Percentiles rank a stretch among this genome's conserved stretches.
These are phyloP conservation scores for Phoma sp. DNA, from an alignment of 2,329 filamentous ascomycete species.

Conservation along the genomic window DNA sequence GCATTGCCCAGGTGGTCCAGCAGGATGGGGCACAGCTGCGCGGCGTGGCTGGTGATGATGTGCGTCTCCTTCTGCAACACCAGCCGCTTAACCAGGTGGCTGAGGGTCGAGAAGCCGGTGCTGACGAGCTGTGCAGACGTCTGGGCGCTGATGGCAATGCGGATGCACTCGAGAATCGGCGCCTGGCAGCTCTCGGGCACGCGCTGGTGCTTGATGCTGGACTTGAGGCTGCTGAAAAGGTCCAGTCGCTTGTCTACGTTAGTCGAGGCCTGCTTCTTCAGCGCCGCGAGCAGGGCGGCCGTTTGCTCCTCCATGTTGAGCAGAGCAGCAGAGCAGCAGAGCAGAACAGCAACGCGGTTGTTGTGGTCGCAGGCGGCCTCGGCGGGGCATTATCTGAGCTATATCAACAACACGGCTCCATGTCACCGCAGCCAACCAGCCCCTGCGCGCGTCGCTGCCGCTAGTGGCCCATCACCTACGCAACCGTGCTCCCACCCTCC, in stretches of 20 bases:
- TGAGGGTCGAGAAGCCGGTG: slow-evolving; percentile 85
- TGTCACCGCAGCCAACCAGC: neutral
- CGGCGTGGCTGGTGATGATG: slow-evolving; percentile 72
- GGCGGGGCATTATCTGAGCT: slow-evolving; percentile 13
- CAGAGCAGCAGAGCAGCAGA: no score
- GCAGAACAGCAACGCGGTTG: neutral
- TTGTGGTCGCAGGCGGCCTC: neutral
- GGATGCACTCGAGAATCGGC: slow-evolving; percentile 82
- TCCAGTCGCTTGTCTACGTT: slow-evolving; percentile 75
- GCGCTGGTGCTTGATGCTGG: slow-evolving; percentile 89
- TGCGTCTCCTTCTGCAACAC: slow-evolving; percentile 82
- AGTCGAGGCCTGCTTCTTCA: slow-evolving; percentile 68
- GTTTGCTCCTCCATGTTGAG: slow-evolving; percentile 64
- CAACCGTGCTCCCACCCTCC: slow-evolving; percentile 18
- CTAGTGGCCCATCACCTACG: slow-evolving; percentile 7
- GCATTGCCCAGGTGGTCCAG: slow-evolving; percentile 86
- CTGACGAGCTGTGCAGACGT: slow-evolving; percentile 77
- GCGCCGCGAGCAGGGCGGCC: slow-evolving; percentile 59
- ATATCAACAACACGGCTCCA: slow-evolving; percentile 7
- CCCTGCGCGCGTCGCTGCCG: neutral
- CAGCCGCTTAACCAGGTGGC: slow-evolving; percentile 85
- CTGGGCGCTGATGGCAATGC: slow-evolving; percentile 75
- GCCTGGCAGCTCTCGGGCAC: slow-evolving; percentile 77
- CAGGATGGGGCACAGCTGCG: slow-evolving; percentile 75
- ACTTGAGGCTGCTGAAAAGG: slow-evolving; percentile 78